Evolutionary conservation across 257 asterid genomes (phyloP).

Genomic region (Solanum raphanifolium): DNA sequence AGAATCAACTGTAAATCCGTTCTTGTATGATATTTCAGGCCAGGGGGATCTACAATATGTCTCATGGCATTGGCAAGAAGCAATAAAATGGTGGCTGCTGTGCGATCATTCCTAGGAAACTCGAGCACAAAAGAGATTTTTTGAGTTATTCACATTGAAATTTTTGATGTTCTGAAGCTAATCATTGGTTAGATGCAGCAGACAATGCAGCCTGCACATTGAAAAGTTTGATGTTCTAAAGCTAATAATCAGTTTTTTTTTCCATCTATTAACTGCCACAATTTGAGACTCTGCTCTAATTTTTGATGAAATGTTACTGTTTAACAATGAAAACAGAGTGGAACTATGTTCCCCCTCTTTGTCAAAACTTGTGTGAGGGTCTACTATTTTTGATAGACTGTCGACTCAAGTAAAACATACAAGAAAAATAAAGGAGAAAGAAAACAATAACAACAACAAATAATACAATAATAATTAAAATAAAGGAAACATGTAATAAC

Average conservation of each 20-base stretch:
- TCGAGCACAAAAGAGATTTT: background rate
- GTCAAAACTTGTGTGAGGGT: background rate
- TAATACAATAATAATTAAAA: background rate
- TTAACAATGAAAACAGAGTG: background rate
- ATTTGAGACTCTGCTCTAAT: background rate
- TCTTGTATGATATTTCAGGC: conserved; percentile 25
- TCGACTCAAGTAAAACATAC: background rate
- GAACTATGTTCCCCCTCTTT: background rate
- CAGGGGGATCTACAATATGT: conserved; percentile 69
- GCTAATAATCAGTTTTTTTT: background rate
- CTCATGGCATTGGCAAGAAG: conserved; percentile 82
- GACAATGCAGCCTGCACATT: background rate
- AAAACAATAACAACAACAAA: no score
- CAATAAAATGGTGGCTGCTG: conserved; percentile 18
- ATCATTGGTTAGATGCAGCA: background rate
- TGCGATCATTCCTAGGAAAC: background rate
- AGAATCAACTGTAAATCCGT: background rate
- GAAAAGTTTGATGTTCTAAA: background rate
- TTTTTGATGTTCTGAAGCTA: background rate
- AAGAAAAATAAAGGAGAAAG: background rate
- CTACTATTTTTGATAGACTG: background rate
- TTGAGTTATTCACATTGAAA: background rate
- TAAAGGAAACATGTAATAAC: no score
- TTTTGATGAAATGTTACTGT: background rate
- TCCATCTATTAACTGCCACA: background rate